These are phyloP conservation scores for Alternaria sp. DNA, from an alignment of 2,329 filamentous ascomycete species.

Conservation along the genomic window DNA sequence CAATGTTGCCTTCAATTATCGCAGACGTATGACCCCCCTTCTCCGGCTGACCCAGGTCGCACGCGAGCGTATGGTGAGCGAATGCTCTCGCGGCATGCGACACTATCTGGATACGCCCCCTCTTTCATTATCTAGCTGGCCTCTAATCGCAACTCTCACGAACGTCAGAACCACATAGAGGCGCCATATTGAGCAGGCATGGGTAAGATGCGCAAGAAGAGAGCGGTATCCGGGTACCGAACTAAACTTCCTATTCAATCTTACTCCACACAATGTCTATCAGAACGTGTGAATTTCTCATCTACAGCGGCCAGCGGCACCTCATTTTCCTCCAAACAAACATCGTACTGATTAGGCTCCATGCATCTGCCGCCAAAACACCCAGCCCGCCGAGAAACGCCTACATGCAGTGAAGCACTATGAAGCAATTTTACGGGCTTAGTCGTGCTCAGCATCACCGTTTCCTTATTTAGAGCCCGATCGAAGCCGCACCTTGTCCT, in stretches of 20 bases:
- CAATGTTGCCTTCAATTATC: background rate
- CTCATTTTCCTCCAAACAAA: background rate
- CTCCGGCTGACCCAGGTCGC: slow-evolving; percentile 18
- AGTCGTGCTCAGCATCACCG: background rate
- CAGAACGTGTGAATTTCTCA: background rate
- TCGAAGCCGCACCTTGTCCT: background rate
- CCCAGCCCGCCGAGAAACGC: slow-evolving; percentile 4
- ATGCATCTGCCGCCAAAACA: too few species aligned
- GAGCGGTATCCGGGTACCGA: background rate
- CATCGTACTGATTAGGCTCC: too few species aligned
- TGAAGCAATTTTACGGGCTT: slow-evolving; percentile 15
- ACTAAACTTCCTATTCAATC: too few species aligned
- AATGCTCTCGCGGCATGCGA: slow-evolving; percentile 18
- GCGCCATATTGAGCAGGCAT: background rate
- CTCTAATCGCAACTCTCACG: background rate
- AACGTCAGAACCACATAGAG: background rate
- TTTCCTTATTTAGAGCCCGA: background rate
- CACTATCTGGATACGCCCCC: slow-evolving; percentile 14
- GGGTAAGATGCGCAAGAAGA: too few species aligned
- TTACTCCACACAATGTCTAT: background rate
- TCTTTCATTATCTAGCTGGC: background rate
- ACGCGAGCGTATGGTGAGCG: slow-evolving; percentile 11
- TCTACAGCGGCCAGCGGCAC: background rate
- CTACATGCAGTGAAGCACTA: slow-evolving; percentile 19
- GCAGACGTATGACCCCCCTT: slow-evolving; percentile 10